Base-by-base conservation (phyloP, 1,139 yeast species). In the Yamadazyma kanchanaburiensis region DNA sequence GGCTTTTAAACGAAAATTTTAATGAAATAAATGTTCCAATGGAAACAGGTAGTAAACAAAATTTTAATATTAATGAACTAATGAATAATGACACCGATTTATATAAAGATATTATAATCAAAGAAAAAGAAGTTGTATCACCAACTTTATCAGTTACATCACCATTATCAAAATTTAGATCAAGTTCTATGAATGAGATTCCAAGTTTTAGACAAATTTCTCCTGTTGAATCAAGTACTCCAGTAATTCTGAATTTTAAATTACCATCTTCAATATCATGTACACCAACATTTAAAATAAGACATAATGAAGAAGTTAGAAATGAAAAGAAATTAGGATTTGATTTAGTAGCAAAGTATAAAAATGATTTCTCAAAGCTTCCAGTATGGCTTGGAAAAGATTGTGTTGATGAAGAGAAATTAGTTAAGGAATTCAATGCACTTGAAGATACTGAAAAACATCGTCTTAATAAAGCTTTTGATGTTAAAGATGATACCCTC, bases 271-370 rank as follows among this genome's bases (percentile, higher is more conserved):
- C 27, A 3, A 9, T 23, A 4, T 12, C 33, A 2, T 27, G 46
- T 1, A 30, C 31, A 3, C 37, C 38, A 5, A 40, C 46, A 6
- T 66, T 66, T 42, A 64, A 60, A 35, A 58, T 66, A 23, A 52
- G 72, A 40, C 73, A 67, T 34, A 64, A 64, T 33, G 73, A 67
- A 38, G 72, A 67, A 38, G 38, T 56, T 10, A 25, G 49, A 15
- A 35, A 37, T 18, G 35, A 38, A 15, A 28, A 39, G 21, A 22
- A 25, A 4, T 20, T 42, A 8, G 46, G 48, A n/a, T 32, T 38
- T 23, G 36, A 39, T 23, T 45, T 43, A 17, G 11, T 25, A 6
- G 20, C 16, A 7, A 40, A 37, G 22, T 40, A 40, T 24, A 14
- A 31, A 7, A 14, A 15, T 12, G 7, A 25, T 14, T 11, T 24